Percentiles rank a stretch among this genome's conserved stretches.
These are phyloP conservation scores for Aethionema arabicum DNA, from an alignment of 345 rosid species.

Conservation along the genomic window DNA sequence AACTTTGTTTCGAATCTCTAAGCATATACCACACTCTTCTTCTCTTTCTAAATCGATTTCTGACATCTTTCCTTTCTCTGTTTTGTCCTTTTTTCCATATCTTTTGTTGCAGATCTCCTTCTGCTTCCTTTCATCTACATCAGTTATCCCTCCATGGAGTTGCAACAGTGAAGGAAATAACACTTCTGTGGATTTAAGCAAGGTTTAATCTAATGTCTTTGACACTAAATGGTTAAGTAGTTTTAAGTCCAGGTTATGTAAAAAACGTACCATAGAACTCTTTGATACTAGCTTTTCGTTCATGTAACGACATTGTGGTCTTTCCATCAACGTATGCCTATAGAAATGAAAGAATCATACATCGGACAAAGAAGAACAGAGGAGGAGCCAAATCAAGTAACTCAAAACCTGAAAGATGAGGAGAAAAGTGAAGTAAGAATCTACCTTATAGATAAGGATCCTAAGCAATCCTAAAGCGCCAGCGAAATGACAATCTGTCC, in stretches of 20 bases:
- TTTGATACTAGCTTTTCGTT: constrained; percentile 79
- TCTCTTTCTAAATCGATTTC: constrained; percentile 83
- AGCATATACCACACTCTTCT: constrained; percentile 91
- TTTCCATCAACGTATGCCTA: constrained; percentile 94
- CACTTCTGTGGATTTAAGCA: constrained; percentile 47
- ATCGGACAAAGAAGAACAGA: constrained; percentile 4
- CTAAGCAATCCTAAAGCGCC: constrained; percentile 90
- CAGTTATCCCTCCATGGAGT: constrained; percentile 74
- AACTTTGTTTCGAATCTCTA: constrained; percentile 68
- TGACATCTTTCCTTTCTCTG: constrained; percentile 64
- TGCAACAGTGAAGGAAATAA: constrained; percentile 85
- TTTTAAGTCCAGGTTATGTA: background rate
- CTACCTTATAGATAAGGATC: constrained; percentile 82
- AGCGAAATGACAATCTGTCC: constrained; percentile 92
- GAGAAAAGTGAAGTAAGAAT: background rate
- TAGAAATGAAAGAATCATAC: constrained; percentile 4
- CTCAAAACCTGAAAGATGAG: background rate
- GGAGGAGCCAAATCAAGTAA: background rate
- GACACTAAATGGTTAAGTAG: background rate
- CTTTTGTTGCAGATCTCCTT: constrained; percentile 58
- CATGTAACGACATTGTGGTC: constrained; percentile 78
- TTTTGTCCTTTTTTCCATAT: constrained; percentile 49
- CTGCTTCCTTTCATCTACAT: constrained; percentile 77
- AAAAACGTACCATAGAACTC: constrained; percentile 78
- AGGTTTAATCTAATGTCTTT: background rate